These are phyloP conservation scores for Gossypium schwendimanii DNA, from an alignment of 441 rosid species.

Conservation along the genomic window DNA sequence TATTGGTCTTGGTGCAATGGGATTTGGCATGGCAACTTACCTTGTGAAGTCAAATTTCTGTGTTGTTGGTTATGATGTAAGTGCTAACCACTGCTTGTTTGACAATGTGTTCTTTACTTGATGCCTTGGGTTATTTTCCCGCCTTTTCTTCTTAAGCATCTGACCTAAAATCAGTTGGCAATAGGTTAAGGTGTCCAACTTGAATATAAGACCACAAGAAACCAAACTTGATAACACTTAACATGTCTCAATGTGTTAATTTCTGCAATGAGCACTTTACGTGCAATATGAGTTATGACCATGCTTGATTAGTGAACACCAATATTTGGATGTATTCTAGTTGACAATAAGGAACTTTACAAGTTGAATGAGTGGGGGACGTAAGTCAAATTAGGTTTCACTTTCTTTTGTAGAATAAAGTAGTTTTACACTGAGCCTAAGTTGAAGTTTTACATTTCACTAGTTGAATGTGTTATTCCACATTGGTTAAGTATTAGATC, in stretches of 20 bases:
- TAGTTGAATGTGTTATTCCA: too few species aligned
- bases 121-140: not conserved
- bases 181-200: not conserved
- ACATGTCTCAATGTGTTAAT: conserved; percentile 2
- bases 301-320: not conserved
- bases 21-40: conserved; percentile 92
- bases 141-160: not conserved
- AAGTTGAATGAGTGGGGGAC: not conserved
- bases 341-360: not conserved
- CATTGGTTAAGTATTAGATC: too few species aligned
- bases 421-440: not conserved
- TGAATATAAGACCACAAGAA: not conserved
- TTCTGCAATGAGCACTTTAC: not conserved
- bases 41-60: conserved; percentile 58
- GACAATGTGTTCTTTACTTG: conserved; percentile 1
- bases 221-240: not conserved
- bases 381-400: not conserved
- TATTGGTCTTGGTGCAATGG: conserved; percentile 99
- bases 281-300: not conserved
- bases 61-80: conserved; percentile 83
- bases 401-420: not conserved
- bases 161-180: not conserved
- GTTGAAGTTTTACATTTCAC: not conserved
- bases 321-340: not conserved
- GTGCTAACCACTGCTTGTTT: conserved; percentile 20